These are phyloP conservation scores for Aspergillus sp. DNA, from an alignment of 2,329 filamentous ascomycete species.

Conservation along the genomic window DNA sequence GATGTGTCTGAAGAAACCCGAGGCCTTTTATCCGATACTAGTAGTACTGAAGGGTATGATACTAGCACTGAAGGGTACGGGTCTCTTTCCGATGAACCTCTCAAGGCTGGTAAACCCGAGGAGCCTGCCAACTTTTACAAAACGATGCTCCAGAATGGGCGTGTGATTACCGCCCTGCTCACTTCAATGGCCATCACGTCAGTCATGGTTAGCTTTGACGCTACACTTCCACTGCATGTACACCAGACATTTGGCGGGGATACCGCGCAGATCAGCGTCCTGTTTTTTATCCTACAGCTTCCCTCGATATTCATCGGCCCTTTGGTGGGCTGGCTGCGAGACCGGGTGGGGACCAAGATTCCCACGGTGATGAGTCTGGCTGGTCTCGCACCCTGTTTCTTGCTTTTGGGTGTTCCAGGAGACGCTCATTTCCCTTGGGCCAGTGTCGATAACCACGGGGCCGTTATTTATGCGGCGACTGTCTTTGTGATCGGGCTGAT, in stretches of 20 bases:
- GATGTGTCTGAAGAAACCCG: not conserved
- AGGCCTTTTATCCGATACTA: no score
- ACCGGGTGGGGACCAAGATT: slow-evolving; percentile 14
- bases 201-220: slow-evolving; percentile 36
- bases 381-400: slow-evolving; percentile 12
- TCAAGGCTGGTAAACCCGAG: not conserved
- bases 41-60: not conserved
- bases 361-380: slow-evolving; percentile 17
- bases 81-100: not conserved
- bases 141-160: slow-evolving; percentile 37
- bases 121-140: slow-evolving; percentile 22
- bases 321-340: slow-evolving; percentile 47
- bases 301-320: slow-evolving; percentile 56
- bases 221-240: slow-evolving; percentile 1
- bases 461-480: slow-evolving; percentile 13
- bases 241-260: slow-evolving; percentile 46
- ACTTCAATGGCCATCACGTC: slow-evolving; percentile 43
- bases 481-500: slow-evolving; percentile 14
- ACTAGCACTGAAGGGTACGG: not conserved
- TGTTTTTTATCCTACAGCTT: slow-evolving; percentile 55
- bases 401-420: slow-evolving; percentile 22
- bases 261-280: slow-evolving; percentile 50
- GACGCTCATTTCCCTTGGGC: slow-evolving; percentile 19
- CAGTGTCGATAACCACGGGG: slow-evolving; percentile 10
- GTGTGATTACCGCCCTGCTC: slow-evolving; percentile 38